A percentile compares a stretch with the other conserved stretches of the same genome.
Conservation (phyloP, 495 filamentous ascomycete genomes). For the Haplographium delicatum region DNA sequence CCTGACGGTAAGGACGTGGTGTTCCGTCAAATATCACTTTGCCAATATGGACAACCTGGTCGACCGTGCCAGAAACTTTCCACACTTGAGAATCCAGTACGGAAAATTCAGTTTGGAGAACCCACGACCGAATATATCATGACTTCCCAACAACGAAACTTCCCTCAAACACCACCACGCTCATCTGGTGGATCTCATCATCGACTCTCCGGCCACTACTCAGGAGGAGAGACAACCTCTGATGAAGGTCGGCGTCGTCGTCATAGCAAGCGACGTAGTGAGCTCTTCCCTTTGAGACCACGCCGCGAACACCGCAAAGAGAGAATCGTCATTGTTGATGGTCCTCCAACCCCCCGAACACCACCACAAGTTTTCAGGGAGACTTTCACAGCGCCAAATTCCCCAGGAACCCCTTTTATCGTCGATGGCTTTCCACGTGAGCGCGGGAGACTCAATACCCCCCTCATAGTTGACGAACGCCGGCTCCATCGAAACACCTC, state of each 20-base stretch:
- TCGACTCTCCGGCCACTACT: constrained; percentile 6
- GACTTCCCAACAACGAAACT: constrained; percentile 1
- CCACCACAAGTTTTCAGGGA: constrained; percentile 16
- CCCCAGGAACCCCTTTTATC: constrained; percentile 14
- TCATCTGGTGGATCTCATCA: constrained; percentile 10
- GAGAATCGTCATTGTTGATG: constrained; percentile 25
- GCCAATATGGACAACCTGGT: constrained; percentile 18
- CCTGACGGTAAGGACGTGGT: constrained; percentile 15
- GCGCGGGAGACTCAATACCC: constrained; percentile 4
- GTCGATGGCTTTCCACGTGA: constrained; percentile 1
- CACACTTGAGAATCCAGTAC: constrained; percentile 18
- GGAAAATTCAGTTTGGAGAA: constrained; percentile 23
- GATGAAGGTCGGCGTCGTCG: constrained; percentile 1
- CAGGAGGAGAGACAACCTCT: background rate
- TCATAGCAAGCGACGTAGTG: background rate
- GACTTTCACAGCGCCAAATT: constrained; percentile 19
- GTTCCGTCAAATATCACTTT: constrained; percentile 18
- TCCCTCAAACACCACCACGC: constrained; percentile 19
- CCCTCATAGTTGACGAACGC: constrained; percentile 24
- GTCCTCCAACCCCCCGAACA: constrained; percentile 24
- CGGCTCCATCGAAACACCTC: background rate
- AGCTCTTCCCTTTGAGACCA: constrained; percentile 2
- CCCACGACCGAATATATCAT: constrained; percentile 22
- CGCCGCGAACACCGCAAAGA: constrained; percentile 19
- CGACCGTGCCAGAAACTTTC: constrained; percentile 20